Evolutionary conservation across 2,329 filamentous ascomycete species (phyloP), one percentile per base, ranked within the genome.

Genomic region (Fusarium globosum): DNA sequence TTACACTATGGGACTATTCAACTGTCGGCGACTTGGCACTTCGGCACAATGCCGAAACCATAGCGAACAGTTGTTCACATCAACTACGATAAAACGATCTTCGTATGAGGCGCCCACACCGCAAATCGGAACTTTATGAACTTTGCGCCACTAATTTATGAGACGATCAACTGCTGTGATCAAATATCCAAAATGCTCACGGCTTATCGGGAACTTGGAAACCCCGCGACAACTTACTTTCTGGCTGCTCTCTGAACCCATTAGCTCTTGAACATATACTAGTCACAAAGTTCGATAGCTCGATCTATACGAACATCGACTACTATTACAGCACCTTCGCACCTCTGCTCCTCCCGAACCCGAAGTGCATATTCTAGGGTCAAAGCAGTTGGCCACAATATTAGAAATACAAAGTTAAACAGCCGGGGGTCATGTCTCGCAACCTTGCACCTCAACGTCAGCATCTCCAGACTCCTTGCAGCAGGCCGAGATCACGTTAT

Each of bases 401-500:
- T 35, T 48, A 43, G 59, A 42, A 38, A 60, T 33, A 33, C 39
- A 41, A 28, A 35, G 16, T 41, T 26, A 15, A 66, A 60, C 42
- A 65, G 48, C 52, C 68, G 55, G 57, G 33, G 51, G 45, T 52
- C 69, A 64, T 60, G 56, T 46, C 43, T 61, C 52, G 26, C 36
- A 61, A 46, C 65, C 64, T 52, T 61, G 43, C 45, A 59, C 55
- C 49, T 57, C 33, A 45, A 63, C 59, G 41, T 72, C 57, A 41
- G 45, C 51, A 52, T 28, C 61, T 63, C 66, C 14, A 38, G 35
- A 53, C 51, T 62, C 65, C 68, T 73, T 75, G 71, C 76, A 77
- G 76, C 49, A 65, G 67, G 59, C 45, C 21, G 18, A 62, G 43
- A 65, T 78, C 76, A 78, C 76, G 76, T 78, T 78, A 78, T 69